Evolutionary conservation across 805 yeast species (phyloP), one percentile per base, ranked within the genome.

Genomic region (Kodamaea hsintzibuensis): DNA sequence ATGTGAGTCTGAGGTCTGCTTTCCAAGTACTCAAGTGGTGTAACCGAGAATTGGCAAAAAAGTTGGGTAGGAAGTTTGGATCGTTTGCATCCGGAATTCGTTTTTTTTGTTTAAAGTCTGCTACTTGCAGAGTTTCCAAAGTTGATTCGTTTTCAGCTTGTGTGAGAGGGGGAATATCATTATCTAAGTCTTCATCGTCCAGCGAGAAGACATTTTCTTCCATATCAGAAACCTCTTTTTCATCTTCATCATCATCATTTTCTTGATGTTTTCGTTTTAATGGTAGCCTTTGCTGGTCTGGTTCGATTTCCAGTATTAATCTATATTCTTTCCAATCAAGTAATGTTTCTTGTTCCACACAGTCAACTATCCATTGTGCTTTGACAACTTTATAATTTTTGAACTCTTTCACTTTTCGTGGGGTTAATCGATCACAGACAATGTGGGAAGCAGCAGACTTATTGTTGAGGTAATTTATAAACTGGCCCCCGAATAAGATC

Each of bases 21-120:
- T 91, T 93, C 95, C 97, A 90, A 2, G 85, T 78, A 59, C 97
- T 89, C 46, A 95, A 73, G 68, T 91, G 97, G 64, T 95, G 98
- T 30, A 93, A 72, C 50, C 98, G 75, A 1, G 98, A 92, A 51
- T 87, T 85, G 6, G 85, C 80, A 68, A 91, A 93, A 67, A 88
- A 93, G 38, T 78, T 78, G 16, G 78, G 63, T 27, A 95, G 70
- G 61, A 91, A 93, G 50, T 84, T 81, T 0, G 97, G 96, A 62
- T 89, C 86, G 52, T 81, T 82, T 35, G 96, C 89, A 63, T 86
- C 87, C 42, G 81, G 59, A 13, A 58, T 54, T 13, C 35, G 35
- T 25, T 55, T 49, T 7, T 30, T 37, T 30, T n/a, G 42, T n/a
- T 51, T 51, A 1, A 47, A n/a, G 40, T 51, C 49, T 14, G 17